Evolutionary conservation across 257 asterid species (phyloP).

Genomic region (Nemophila menziesii): DNA sequence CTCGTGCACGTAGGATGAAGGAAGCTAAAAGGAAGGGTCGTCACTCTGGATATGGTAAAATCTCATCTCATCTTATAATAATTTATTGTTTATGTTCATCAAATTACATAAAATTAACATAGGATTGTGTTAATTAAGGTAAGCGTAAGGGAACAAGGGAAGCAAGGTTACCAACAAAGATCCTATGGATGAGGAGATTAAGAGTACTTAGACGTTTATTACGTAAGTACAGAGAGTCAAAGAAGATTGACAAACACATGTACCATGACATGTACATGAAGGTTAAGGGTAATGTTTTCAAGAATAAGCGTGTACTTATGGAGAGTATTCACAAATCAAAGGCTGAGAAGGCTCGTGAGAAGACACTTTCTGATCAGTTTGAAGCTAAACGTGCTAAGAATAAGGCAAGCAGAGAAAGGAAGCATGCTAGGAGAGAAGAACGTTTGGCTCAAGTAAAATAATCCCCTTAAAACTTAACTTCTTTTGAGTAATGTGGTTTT

Average conservation of each 20-base stretch:
- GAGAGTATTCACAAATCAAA: conserved; percentile 90
- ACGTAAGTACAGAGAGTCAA: conserved; percentile 81
- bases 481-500: neutral
- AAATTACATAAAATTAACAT: neutral
- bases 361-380: conserved; percentile 81
- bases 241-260: conserved; percentile 95
- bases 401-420: conserved; percentile 94
- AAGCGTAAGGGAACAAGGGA: conserved; percentile 98
- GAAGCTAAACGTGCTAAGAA: conserved; percentile 97
- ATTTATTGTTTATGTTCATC: neutral
- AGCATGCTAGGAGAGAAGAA: conserved; percentile 82
- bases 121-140: conserved; percentile 30
- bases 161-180: conserved; percentile 87
- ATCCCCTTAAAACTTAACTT: neutral
- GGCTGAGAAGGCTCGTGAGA: conserved; percentile 98
- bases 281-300: conserved; percentile 96
- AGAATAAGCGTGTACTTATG: conserved; percentile 93
- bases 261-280: conserved; percentile 97
- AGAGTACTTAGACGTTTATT: conserved; percentile 87
- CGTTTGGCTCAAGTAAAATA: conserved; percentile 63
- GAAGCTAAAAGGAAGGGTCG: conserved; percentile 96
- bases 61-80: neutral
- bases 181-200: conserved; percentile 96
- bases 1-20: conserved; percentile 91
- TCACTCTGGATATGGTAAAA: conserved; percentile 88